Base-by-base conservation (phyloP, 2,329 filamentous ascomycete species). In the Ophiostoma populinum region DNA sequence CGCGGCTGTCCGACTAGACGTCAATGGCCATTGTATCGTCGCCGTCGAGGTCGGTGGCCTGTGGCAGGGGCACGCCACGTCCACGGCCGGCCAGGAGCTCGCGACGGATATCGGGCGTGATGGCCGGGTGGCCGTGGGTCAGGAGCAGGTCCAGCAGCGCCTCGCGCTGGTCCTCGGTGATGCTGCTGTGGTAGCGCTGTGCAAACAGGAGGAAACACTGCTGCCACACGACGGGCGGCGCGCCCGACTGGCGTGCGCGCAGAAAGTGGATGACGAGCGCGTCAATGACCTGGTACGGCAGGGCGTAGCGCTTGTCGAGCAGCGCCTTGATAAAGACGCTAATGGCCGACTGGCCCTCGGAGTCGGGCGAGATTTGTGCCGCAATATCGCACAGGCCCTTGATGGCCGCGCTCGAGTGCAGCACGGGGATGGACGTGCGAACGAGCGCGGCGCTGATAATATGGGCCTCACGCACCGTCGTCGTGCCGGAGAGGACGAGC, bases 201-300 rank as follows among this genome's bases (percentile, higher is more conserved):
- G 90, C 85, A 57, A 98, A 98, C 2, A 82, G 79, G 36, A 98
- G 59, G 20, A 98, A 62, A 47, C 80, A 85, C 59, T 95, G 87
- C 55, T 98, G 90, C 85, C 87, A 98, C 37, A 98, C 74, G 7
- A 98, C 85, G 0, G 92, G 90, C 44, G 95, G 55, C 51, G 34
- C 10, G 8, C 15, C 31, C 15, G 34, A 29, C 17, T 37, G 24
- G 15, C 39, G 40, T 2, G 42, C 40, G 20, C 40, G 43, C 42
- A 95, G 56, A 56, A 98, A 98, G 56, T 98, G 87, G 61, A 95
- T 95, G 8, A 98, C 90, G 2, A 95, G 63, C 2, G 85, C 78
- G 48, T 98, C 90, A 33, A 98, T 75, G 36, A 93, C 87, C 55
- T 92, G 87, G 60, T 80, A 94, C 0, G 87, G 90, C 9, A 98